Base-by-base conservation (phyloP, 495 filamentous ascomycete species). In the Podospora conica region DNA sequence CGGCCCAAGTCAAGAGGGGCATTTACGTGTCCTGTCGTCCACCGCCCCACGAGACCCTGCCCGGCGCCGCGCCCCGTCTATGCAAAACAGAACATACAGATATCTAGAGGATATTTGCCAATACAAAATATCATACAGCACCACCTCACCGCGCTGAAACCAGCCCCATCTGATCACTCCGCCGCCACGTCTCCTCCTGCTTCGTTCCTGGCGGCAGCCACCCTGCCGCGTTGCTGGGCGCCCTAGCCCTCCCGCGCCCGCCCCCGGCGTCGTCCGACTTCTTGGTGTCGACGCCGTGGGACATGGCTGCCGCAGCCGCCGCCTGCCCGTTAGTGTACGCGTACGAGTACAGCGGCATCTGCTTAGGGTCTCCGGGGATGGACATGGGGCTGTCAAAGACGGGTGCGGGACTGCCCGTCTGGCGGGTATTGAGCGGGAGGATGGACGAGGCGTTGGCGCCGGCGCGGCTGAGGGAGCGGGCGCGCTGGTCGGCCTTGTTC, bases 161-260 rank as follows among this genome's bases (percentile, higher is more conserved):
- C 40, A 62, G 22, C 18, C 58, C 48, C 11, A 57, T 23, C 24
- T 59, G 65, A 54, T 85, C 89, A 59, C 78, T 81, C n/a, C 76
- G 73, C 58, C 84, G 83, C 92, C 92, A 95, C 0, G 90, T 94
- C 61, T 91, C 87, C 69, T 96, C 90, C 73, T 92, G 88, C 64
- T 83, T 90, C 53, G 90, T 92, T 3, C 91, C 90, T 4, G 85
- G 86, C 12, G 89, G 84, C 18, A 92, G 73, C 88, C 89, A 92
- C 48, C 80, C 80, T 48, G 83, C 40, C 15, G 40, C 79, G 69
- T 82, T 85, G 74, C 86, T 91, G 53, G 65, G 73, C 24, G 83
- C 84, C 71, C 88, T 81, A 55, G 82, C 76, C 66, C 84, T 77
- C 21, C 81, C 78, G 27, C 76, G 79, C 12, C 69, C 60, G 3